Conservation (phyloP, 352 stramenopile genomes). For the Bremia lactucae region DNA sequence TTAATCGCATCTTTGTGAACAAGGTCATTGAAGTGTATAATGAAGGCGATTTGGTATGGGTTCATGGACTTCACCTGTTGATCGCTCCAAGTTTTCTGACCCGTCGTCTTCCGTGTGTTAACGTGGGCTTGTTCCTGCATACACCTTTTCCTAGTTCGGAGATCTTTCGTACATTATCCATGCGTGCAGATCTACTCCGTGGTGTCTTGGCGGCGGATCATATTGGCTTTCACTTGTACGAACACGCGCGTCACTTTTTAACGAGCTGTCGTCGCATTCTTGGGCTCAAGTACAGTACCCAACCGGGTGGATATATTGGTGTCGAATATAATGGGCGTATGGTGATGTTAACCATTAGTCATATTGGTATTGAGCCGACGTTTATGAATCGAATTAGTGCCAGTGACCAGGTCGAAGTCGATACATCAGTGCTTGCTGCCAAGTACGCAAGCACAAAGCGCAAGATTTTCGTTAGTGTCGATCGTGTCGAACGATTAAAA, state of each 20-base stretch:
- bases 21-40: conserved; percentile 87
- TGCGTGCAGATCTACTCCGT: conserved; percentile 91
- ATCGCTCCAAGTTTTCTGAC: conserved; percentile 95
- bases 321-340: conserved; percentile 96
- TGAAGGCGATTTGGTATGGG: conserved; percentile 91
- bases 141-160: conserved; percentile 99
- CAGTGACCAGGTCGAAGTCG: conserved; percentile 41
- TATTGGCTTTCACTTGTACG: conserved; percentile 97
- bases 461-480: conserved; percentile 89
- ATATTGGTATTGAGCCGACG: conserved; percentile 94
- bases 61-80: conserved; percentile 97
- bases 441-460: conserved; percentile 48
- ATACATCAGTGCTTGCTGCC: conserved; percentile 25
- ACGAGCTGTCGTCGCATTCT: conserved; percentile 90
- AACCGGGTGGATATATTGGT: conserved; percentile 86
- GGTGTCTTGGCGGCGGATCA: conserved; percentile 96
- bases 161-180: conserved; percentile 97
- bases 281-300: conserved; percentile 84
- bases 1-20: conserved; percentile 96
- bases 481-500: conserved; percentile 94
- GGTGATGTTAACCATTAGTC: conserved; percentile 94
- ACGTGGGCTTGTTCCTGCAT: conserved; percentile 97
- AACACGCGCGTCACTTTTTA: conserved; percentile 96
- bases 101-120: conserved; percentile 85
- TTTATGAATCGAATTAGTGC: conserved; percentile 64